These are phyloP conservation scores for Purpureocillium takamizusanense DNA, from an alignment of 2,329 filamentous ascomycete genomes.

Conservation along the genomic window DNA sequence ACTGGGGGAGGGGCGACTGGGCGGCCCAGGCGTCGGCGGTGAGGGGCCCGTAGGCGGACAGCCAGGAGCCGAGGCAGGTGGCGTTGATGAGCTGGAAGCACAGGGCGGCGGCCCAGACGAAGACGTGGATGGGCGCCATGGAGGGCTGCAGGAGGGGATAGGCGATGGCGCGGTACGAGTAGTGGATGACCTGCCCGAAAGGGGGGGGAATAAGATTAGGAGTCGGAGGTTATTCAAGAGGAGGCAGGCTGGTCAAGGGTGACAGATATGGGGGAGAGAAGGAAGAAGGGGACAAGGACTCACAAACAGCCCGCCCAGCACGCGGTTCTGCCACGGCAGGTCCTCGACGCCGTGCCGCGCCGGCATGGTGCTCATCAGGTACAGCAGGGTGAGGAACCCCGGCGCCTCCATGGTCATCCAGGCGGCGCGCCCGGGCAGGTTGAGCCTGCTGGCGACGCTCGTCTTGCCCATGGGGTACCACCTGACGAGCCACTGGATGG, in stretches of 20 bases:
- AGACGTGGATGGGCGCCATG: conserved; percentile 79
- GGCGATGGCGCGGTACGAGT: conserved; percentile 79
- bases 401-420: conserved; percentile 87
- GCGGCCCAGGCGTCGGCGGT: conserved; percentile 41
- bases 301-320: conserved; percentile 60
- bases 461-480: conserved; percentile 95
- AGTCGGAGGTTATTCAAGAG: no score
- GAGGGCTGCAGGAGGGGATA: conserved; percentile 77
- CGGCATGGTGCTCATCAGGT: conserved; percentile 66
- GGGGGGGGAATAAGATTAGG: no score
- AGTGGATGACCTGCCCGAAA: conserved; percentile 60
- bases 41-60: conserved; percentile 69
- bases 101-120: conserved; percentile 56
- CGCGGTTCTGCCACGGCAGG: conserved; percentile 70
- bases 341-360: conserved; percentile 43
- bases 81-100: conserved; percentile 77
- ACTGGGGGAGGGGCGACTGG: conserved; percentile 32
- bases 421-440: conserved; percentile 78
- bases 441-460: conserved; percentile 62
- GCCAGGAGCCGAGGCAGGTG: conserved; percentile 67
- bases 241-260: no score
- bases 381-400: conserved; percentile 68
- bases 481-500: conserved; percentile 63
- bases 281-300: conserved; percentile 15
- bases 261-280: neutral